Evolutionary conservation across 176 grass and related monocot species (phyloP).

Genomic region (Secale cereale): DNA sequence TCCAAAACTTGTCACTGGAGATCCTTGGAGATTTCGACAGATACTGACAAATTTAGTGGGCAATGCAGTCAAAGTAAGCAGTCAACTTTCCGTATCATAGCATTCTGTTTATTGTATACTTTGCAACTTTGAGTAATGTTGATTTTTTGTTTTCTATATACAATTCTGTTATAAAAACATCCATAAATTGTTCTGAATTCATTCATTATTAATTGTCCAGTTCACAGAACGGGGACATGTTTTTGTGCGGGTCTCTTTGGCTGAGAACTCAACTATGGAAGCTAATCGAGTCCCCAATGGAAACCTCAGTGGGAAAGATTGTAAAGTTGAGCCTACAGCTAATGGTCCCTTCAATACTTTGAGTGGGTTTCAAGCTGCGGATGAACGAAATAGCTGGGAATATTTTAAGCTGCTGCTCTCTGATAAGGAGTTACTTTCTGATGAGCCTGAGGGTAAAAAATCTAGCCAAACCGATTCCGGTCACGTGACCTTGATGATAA

Average conservation of each 20-base stretch:
- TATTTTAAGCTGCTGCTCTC: constrained; percentile 70
- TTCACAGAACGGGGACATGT: constrained; percentile 92
- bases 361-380: constrained; percentile 87
- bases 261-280: constrained; percentile 46
- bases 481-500: constrained; percentile 56
- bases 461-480: constrained; percentile 27
- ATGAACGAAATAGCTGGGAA: constrained; percentile 75
- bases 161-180: neutral
- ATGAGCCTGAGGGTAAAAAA: constrained; percentile 31
- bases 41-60: constrained; percentile 96
- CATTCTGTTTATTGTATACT: neutral
- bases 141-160: neutral
- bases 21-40: constrained; percentile 90
- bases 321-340: constrained; percentile 34
- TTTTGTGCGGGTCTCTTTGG: constrained; percentile 79
- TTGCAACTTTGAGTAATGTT: neutral
- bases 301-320: constrained; percentile 41
- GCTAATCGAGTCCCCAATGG: constrained; percentile 26
- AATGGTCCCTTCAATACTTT: constrained; percentile 70
- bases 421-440: constrained; percentile 33
- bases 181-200: constrained; percentile 12
- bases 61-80: constrained; percentile 92
- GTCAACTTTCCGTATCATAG: constrained; percentile 21
- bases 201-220: constrained; percentile 41
- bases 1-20: constrained; percentile 76